Percentiles rank a stretch among this genome's conserved stretches.
phyloP scores from a whole-genome alignment of 208 protist species.

The Wallacemonas sp. region DNA sequence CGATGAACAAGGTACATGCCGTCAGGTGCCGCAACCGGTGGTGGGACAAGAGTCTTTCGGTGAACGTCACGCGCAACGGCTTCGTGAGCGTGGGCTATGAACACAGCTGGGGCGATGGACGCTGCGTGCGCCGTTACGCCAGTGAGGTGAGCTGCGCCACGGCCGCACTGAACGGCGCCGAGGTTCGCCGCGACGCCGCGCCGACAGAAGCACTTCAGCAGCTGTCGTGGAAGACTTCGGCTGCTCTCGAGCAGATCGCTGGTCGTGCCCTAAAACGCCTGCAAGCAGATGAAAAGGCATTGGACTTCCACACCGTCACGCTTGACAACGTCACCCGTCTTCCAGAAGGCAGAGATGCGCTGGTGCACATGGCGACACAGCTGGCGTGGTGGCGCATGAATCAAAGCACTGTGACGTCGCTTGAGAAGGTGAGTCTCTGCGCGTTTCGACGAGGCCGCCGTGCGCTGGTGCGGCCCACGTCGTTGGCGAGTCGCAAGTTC shows the following conservation, averaged over 20 bases:
- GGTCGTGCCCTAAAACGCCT: constrained; percentile 23
- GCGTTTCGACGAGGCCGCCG: constrained; percentile 71
- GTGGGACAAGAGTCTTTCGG: constrained; percentile 90
- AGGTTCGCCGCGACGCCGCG: constrained; percentile 17
- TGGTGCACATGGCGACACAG: constrained; percentile 66
- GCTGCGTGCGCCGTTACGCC: constrained; percentile 63
- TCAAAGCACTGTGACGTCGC: constrained; percentile 45
- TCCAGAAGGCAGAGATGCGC: constrained; percentile 19
- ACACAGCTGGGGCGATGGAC: constrained; percentile 73
- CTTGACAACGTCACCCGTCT: constrained; percentile 19
- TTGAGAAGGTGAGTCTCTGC: constrained; percentile 52
- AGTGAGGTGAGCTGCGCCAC: constrained; percentile 63
- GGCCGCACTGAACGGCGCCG: constrained; percentile 21
- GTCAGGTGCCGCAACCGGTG: constrained; percentile 58
- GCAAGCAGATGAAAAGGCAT: constrained; percentile 28
- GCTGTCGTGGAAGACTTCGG: constrained; percentile 49
- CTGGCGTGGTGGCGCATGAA: constrained; percentile 81
- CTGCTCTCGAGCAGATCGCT: constrained; percentile 32
- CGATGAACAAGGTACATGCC: constrained; percentile 27
- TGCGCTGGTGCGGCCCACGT: constrained; percentile 47
- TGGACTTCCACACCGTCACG: constrained; percentile 48
- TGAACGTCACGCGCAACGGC: constrained; percentile 59
- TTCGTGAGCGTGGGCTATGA: constrained; percentile 67
- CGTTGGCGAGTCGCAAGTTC: constrained; percentile 51
- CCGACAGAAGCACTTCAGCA: constrained; percentile 34